Percentiles rank a stretch among this genome's conserved stretches.
Evolutionary conservation across 768 basidiomycete genomes (phyloP).

Genomic region (Trametes coccinea): DNA sequence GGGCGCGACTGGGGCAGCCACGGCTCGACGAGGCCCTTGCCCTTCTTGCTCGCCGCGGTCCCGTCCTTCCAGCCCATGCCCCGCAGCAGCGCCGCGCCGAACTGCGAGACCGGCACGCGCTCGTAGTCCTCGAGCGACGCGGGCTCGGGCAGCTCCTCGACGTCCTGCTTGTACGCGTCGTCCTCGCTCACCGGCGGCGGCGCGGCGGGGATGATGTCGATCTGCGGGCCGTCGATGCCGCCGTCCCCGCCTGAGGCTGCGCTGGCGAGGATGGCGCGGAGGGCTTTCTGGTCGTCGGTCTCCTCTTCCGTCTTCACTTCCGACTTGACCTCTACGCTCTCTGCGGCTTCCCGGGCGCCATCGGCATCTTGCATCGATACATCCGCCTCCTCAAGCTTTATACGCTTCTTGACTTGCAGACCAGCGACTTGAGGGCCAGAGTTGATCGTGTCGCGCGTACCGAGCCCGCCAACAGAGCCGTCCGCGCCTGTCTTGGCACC

Average conservation of each 20-base stretch:
- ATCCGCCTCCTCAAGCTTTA: constrained; percentile 30
- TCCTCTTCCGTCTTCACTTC: constrained; percentile 42
- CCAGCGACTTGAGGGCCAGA: constrained; percentile 72
- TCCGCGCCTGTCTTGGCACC: constrained; percentile 58
- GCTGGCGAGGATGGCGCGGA: constrained; percentile 74
- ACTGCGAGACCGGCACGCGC: constrained; percentile 88
- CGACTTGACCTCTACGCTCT: constrained; percentile 2
- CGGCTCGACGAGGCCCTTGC: constrained; percentile 65
- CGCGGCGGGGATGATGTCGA: constrained; percentile 56
- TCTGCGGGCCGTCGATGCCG: constrained; percentile 37
- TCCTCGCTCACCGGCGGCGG: constrained; percentile 55
- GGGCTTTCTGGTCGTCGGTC: constrained; percentile 77
- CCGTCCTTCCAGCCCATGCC: constrained; percentile 98
- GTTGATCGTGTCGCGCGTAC: constrained; percentile 74
- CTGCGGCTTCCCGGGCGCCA: background rate
- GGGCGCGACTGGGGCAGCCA: constrained; percentile 84
- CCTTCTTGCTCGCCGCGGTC: constrained; percentile 61
- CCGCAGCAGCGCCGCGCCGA: constrained; percentile 88
- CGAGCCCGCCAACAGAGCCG: constrained; percentile 76
- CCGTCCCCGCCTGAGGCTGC: constrained; percentile 43
- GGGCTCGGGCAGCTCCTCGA: constrained; percentile 72
- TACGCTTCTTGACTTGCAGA: constrained; percentile 50
- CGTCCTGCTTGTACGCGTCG: constrained; percentile 84
- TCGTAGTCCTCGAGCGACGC: constrained; percentile 85
- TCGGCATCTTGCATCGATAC: constrained; percentile 21